Conservation (phyloP, 2,329 filamentous ascomycete species). For the Zymoseptoria brevis region DNA sequence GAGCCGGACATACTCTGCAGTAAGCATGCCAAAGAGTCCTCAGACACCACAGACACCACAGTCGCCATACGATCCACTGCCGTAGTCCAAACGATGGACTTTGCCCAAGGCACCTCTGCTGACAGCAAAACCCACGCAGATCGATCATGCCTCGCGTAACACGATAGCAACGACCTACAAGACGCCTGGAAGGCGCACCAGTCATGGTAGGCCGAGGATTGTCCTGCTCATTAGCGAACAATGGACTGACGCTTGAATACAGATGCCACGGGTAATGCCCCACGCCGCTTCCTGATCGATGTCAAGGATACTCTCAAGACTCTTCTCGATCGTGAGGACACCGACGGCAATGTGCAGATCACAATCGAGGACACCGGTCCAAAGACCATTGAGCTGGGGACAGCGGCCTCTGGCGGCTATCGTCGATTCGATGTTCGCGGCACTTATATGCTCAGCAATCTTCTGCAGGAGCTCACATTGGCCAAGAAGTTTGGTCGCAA, state of each 20-base stretch:
- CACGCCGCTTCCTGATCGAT: conserved; percentile 76
- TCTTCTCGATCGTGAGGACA: conserved; percentile 79
- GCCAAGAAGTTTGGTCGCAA: conserved; percentile 86
- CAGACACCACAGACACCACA: background rate
- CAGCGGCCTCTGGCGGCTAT: conserved; percentile 75
- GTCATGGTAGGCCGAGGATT: conserved; percentile 23
- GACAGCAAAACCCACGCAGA: conserved; percentile 11
- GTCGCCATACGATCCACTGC: conserved; percentile 7
- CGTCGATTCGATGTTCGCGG: conserved; percentile 86
- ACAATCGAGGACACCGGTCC: conserved; percentile 93
- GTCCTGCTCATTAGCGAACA: background rate
- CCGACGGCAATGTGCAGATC: conserved; percentile 90
- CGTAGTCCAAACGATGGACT: conserved; percentile 2
- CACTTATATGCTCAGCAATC: conserved; percentile 94
- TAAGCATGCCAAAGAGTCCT: conserved; percentile 30
- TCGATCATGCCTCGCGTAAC: conserved; percentile 15
- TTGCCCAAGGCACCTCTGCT: conserved; percentile 1
- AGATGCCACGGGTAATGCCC: conserved; percentile 66
- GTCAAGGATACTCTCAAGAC: conserved; percentile 76
- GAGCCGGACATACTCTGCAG: conserved; percentile 48
- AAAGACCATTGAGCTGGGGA: conserved; percentile 81
- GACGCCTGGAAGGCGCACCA: conserved; percentile 22
- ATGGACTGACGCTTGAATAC: conserved; percentile 7
- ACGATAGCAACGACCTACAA: conserved; percentile 14
- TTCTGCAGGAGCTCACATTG: conserved; percentile 87